Conservation (phyloP, 345 rosid genomes). For the Kandelia obovata region DNA sequence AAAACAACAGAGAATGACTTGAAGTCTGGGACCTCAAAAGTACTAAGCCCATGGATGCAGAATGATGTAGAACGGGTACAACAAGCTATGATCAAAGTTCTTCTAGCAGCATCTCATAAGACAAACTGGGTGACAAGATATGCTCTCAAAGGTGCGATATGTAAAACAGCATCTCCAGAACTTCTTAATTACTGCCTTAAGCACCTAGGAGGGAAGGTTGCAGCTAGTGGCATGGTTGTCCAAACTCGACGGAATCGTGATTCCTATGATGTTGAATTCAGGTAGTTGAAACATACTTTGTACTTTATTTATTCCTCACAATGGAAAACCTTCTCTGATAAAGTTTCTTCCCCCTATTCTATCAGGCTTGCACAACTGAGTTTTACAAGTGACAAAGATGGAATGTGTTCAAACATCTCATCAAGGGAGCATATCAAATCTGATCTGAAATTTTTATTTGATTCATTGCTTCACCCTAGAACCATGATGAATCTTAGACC, state of each 20-base stretch:
- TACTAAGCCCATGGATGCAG: constrained; percentile 49
- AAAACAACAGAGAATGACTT: constrained; percentile 7
- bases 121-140: constrained; percentile 49
- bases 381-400: constrained; percentile 23
- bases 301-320: not conserved
- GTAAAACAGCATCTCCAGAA: constrained; percentile 48
- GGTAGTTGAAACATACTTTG: constrained; percentile 25
- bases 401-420: constrained; percentile 25
- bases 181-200: constrained; percentile 66
- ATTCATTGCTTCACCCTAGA: constrained; percentile 49
- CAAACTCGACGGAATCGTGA: constrained; percentile 35
- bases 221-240: constrained; percentile 41
- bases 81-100: constrained; percentile 45
- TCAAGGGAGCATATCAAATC: constrained; percentile 44
- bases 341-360: not conserved
- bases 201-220: constrained; percentile 45
- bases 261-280: constrained; percentile 51
- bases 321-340: not conserved
- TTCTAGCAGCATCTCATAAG: constrained; percentile 33
- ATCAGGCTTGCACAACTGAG: constrained; percentile 42
- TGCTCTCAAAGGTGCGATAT: constrained; percentile 55
- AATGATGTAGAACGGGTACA: constrained; percentile 52
- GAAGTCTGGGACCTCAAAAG: constrained; percentile 8
- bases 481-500: constrained; percentile 31
- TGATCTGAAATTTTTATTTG: constrained; percentile 53